Conservation (phyloP, 352 stramenopile species). For the Pythium apleroticum region DNA sequence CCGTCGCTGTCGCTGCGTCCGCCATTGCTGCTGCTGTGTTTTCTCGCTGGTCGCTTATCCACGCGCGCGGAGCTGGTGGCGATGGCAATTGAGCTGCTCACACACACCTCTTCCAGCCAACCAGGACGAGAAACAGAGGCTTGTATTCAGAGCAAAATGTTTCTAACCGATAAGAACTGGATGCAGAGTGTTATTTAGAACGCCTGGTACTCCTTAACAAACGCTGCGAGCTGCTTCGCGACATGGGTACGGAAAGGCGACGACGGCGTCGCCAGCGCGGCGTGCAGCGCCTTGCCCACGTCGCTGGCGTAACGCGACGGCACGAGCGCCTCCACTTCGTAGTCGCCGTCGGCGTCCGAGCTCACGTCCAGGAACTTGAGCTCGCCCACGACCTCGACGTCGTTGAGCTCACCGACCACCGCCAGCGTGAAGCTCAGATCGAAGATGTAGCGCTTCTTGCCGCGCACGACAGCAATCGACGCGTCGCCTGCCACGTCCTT, state of each 20-base stretch:
- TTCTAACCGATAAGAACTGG: constrained; percentile 9
- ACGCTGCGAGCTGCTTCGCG: constrained; percentile 43
- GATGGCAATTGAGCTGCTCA: not conserved
- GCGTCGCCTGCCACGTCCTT: constrained; percentile 91
- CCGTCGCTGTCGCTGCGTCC: constrained; percentile 10
- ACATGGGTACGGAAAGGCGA: constrained; percentile 70
- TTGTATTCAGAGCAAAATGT: constrained; percentile 10
- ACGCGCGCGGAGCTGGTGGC: not conserved
- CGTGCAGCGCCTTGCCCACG: constrained; percentile 67
- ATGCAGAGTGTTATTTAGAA: constrained; percentile 43
- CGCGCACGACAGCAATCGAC: constrained; percentile 90
- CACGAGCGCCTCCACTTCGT: constrained; percentile 72
- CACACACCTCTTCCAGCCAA: constrained; percentile 23
- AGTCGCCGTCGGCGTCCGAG: constrained; percentile 69
- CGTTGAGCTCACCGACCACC: constrained; percentile 14
- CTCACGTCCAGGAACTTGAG: constrained; percentile 84
- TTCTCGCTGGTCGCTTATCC: not conserved
- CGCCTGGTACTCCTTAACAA: constrained; percentile 74
- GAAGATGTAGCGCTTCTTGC: constrained; percentile 93
- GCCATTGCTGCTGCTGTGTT: constrained; percentile 13
- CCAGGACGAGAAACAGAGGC: constrained; percentile 9
- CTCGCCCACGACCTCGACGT: constrained; percentile 36
- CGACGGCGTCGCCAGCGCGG: constrained; percentile 42
- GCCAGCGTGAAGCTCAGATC: constrained; percentile 70
- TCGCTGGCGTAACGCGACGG: constrained; percentile 68